These are phyloP conservation scores for Fusarium vanettenii DNA, from an alignment of 2,329 filamentous ascomycete species.

Conservation along the genomic window DNA sequence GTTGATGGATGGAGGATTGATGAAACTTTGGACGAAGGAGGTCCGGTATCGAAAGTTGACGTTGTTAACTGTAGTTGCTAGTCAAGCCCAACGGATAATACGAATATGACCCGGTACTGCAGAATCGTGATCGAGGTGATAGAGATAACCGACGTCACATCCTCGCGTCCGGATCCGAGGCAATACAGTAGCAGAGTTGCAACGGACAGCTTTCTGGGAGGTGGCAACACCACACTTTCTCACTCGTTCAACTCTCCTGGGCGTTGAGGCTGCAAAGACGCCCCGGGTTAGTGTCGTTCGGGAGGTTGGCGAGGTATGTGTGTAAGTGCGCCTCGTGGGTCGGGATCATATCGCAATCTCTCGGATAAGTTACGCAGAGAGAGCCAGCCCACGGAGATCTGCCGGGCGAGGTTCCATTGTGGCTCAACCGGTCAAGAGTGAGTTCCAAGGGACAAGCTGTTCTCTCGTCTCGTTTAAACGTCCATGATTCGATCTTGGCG, in stretches of 20 bases:
- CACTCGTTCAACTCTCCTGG: conserved; percentile 1
- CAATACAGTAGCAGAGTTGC: conserved; percentile 20
- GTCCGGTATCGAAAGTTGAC: conserved; percentile 5
- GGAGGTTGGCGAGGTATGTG: conserved; percentile 21
- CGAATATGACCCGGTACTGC: conserved; percentile 2
- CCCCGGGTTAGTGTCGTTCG: conserved; percentile 1
- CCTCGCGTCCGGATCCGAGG: conserved; percentile 14
- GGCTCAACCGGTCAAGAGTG: not conserved
- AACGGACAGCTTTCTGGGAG: conserved; percentile 12
- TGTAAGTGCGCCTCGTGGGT: conserved; percentile 25
- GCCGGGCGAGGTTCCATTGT: conserved; percentile 1
- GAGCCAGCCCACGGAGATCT: not conserved
- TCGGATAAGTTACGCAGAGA: not conserved
- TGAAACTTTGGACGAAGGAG: not conserved
- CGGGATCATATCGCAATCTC: conserved; percentile 30
- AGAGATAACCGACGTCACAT: conserved; percentile 38
- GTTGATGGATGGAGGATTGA: not conserved
- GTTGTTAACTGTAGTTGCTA: not conserved
- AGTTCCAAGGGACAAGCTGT: not conserved
- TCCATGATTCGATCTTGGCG: not conserved
- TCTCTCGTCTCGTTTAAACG: not conserved
- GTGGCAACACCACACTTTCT: conserved; percentile 32
- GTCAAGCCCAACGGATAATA: conserved; percentile 3
- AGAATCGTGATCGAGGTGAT: conserved; percentile 18
- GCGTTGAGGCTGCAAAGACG: not conserved